Evolutionary conservation across 805 yeast species (phyloP), one percentile per base, ranked within the genome.

Genomic region (Priceomyces fermenticarens): DNA sequence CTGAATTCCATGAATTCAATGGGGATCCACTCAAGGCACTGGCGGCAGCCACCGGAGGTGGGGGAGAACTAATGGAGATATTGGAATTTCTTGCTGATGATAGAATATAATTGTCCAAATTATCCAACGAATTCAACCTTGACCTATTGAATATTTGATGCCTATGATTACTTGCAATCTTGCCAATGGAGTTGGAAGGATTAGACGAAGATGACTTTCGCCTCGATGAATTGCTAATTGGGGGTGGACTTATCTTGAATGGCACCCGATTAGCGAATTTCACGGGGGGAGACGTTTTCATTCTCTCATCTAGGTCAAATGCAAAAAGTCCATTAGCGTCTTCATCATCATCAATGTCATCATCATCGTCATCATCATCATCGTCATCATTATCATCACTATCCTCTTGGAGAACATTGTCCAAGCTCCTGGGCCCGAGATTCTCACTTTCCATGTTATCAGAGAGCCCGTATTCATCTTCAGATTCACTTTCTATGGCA

Each of bases 231-330:
- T 9, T 32, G 4, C 9, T 13, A 12, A 13, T 26, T 1, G 73
- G 71, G 4, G 74, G 73, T 6, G 72, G 67, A 41, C 65, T 60
- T 30, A 62, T 43, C 41, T 63, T 69, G 38, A 57, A 46, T 27
- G 69, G 76, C 32, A 59, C 75, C 38, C 64, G 64, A 52, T 57
- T 70, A 48, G 73, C 79, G 51, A 65, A 73, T 52, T 54, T 58
- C 36, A 66, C 51, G 1, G 72, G 72, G 6, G 68, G 70, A 3
- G 65, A 52, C 32, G 47, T 48, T 40, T 46, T 50, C 32, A 45
- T 40, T 38, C 38, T 47, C 10, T 44, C 53, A 30, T 53, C 59
- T n/a, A 58, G 57, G 28, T 61, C 66, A 38, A 60, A 60, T 7
- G 54, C 47, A 44, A 62, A 61, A 17, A 59, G 44, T 13, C 46